Base-by-base conservation (phyloP, 2,329 filamentous ascomycete genomes). In the Thelonectria discophora region DNA sequence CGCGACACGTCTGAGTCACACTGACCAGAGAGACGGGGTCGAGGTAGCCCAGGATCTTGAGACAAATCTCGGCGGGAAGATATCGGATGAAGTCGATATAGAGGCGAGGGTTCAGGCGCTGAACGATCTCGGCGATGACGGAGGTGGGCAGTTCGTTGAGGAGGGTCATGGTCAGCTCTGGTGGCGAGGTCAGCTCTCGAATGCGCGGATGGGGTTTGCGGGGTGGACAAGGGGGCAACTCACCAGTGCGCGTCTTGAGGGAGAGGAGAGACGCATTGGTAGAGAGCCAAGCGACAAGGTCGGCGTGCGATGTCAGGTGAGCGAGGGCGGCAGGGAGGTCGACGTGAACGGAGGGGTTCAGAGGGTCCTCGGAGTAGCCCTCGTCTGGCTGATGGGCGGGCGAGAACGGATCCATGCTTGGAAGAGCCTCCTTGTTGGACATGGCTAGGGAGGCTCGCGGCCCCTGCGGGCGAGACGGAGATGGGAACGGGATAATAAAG, bases 11-110 rank as follows among this genome's bases (percentile, higher is more conserved):
- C 46, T 87, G 85, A 1, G 93, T 92, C 2, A 94, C 91, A 51
- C 86, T 88, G 58, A 98, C 83, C 40, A 99, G 82, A 0, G 93
- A 95, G 27, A 88, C 76, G 1, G 93, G 90, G 56, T 94, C 91
- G 51, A 99, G 88, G 73, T 93, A 95, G 15, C 90, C 89, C 45
- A 99, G 89, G 46, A 98, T 90, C 72, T 96, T 90, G 46, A 95
- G 88, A 63, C 93, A 96, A 70, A 99, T 91, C 76, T 99, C 95
- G 24, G 92, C 88, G 0, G 95, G 95, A 1, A 99, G 86, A 71
- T 92, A 88, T 65, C 87, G 82, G 43, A 97, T 88, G 56, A 97
- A 97, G 78, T 99, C 92, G 78, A 97, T 94, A 77, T 97, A 94
- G 3, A 98, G 88, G 54, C 94, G 85, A 4, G 93, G 92, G 64